Base-by-base conservation (phyloP, 306 rosid species). In the Chamaecrista fasciculata region DNA sequence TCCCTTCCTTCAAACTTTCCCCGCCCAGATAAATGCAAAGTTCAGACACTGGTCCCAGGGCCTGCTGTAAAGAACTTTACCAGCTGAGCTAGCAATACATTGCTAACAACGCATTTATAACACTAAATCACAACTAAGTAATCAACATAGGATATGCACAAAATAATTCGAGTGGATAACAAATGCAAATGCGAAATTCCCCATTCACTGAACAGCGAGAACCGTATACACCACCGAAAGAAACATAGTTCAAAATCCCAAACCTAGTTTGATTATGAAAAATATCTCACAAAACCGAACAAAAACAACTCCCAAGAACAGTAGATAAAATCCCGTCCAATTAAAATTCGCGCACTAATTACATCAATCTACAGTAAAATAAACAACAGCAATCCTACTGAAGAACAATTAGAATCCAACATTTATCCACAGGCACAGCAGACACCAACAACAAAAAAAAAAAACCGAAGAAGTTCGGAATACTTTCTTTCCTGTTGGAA, bases 171-270 rank as follows among this genome's bases (percentile, higher is more conserved):
- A 50, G 23, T 43, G 52, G 48, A 70, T n/a, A 36, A 19, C 65
- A 39, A 50, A 40, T 39, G 1, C 48, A 40, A 20, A 2, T 70
- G 6, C 46, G n/a, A 42, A 63, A 53, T 10, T 8, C 70, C 63
- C 8, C 53, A 69, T 70, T 33, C 48, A 62, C 5, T 44, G 19
- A 8, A 37, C 67, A 46, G 26, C 4, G 24, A 46, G 42, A 79
- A 31, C 42, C 19, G 37, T 23, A 48, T 8, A 36, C 43, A 76
- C 52, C 72, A 73, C 29, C 21, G 12, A 56, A 52, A 37, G 51
- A 63, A 70, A 56, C 48, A 57, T 49, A 63, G 29, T 56, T 43
- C 64, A 63, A 36, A 55, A 66, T 18, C 56, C 9, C 50, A 34
- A 4, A 19, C 11, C 42, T 25, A 63, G 60, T 49, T 26, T 33